Evolutionary conservation across 495 filamentous ascomycete species (phyloP).

Genomic region (Aspergillus sclerotioniger): DNA sequence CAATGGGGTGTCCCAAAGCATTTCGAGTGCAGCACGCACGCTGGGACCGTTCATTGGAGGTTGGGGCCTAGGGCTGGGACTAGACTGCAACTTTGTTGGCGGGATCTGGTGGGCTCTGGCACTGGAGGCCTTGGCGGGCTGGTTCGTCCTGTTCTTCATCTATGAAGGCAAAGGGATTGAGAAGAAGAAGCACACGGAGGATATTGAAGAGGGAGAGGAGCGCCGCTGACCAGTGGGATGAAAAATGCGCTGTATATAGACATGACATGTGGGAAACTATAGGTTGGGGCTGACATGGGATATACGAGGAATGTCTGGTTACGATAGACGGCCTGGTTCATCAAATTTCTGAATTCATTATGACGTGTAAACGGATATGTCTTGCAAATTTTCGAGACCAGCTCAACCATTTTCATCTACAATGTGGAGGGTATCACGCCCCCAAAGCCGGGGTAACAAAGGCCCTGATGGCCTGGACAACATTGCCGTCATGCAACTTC

Average conservation of each 20-base stretch:
- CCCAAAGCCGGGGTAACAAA: slow-evolving; percentile 47
- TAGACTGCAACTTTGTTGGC: slow-evolving; percentile 65
- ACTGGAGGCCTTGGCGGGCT: slow-evolving; percentile 49
- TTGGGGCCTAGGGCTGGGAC: slow-evolving; percentile 60
- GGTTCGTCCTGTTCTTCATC: slow-evolving; percentile 49
- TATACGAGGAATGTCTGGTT: not conserved
- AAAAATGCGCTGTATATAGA: not conserved
- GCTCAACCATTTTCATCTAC: not conserved
- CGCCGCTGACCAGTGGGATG: not conserved
- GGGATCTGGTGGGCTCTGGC: slow-evolving; percentile 68
- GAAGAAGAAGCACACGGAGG: slow-evolving; percentile 22
- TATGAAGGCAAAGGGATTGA: slow-evolving; percentile 53
- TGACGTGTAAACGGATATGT: not conserved
- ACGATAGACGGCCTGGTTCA: not conserved
- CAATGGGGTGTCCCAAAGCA: slow-evolving; percentile 66
- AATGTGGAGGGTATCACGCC: slow-evolving; percentile 7
- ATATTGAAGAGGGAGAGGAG: slow-evolving; percentile 20
- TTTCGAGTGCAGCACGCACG: slow-evolving; percentile 58
- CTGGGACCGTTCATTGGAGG: slow-evolving; percentile 67
- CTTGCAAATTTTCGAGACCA: not conserved
- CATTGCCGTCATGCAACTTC: slow-evolving; percentile 74
- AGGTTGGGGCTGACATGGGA: not conserved
- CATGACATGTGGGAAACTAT: not conserved
- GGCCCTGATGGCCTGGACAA: slow-evolving; percentile 65
- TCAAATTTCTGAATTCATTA: not conserved